Base-by-base conservation (phyloP, 164 flowering plant genomes). In the Chloranthus sessilifolius region DNA sequence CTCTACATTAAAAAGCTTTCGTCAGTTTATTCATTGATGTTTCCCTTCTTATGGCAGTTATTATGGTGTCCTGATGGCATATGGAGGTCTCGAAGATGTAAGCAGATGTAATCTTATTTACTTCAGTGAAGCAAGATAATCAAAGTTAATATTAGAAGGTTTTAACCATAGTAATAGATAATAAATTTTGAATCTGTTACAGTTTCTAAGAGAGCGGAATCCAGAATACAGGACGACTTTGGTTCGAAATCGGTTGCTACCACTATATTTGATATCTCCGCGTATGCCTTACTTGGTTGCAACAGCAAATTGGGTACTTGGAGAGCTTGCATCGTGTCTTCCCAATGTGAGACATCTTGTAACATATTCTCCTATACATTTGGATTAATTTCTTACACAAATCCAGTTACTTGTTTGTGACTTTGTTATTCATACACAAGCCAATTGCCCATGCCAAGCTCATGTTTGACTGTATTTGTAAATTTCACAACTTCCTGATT, bases 301-400 rank as follows among this genome's bases (percentile, higher is more conserved):
- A 12, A 59, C 79, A 57, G 88, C 95, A 64, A 83, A 78, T 52
- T 87, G 95, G 95, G 71, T 87, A 8, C 76, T 87, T 59, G 95
- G 95, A 58, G 95, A 83, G 66, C 80, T 87, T 42, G 76, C 71
- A 23, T 62, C 83, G 45, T 87, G 86, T 66, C 79, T 81, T 7
- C 80, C 89, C 15, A 73, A 79, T 49, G 95, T 87, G 56, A 71
- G 90, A 46, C 40, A 53, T 43, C 55, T 66, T 17, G 43, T 47
- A 19, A 12, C 22, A 9, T n/a, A n/a, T n/a, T n/a, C n/a, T n/a
- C n/a, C n/a, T n/a, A n/a, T n/a, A n/a, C n/a, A n/a, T n/a, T n/a
- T n/a, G n/a, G n/a, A n/a, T n/a, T n/a, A n/a, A n/a, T n/a, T n/a
- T n/a, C n/a, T n/a, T n/a, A n/a, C n/a, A n/a, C n/a, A n/a, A n/a